phyloP scores from a whole-genome alignment of 106 monocot genomes.

The Alisma plantagoaquatica region DNA sequence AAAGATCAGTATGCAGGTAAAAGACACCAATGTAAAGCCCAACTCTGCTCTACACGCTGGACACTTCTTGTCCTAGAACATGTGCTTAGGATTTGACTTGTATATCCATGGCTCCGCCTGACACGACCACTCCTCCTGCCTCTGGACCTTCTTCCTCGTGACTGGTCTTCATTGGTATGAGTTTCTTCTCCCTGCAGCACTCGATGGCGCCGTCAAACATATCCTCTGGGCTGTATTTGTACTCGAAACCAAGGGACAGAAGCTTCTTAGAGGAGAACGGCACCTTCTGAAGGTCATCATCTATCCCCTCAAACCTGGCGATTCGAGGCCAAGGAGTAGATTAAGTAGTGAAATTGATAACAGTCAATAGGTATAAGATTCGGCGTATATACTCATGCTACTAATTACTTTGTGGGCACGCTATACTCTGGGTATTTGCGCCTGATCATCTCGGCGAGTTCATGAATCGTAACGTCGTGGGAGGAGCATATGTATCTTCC shows the following conservation, averaged over 20 bases:
- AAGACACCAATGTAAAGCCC: too few species aligned
- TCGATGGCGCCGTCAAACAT: constrained; percentile 43
- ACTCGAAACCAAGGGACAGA: constrained; percentile 28
- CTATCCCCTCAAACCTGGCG: constrained; percentile 38
- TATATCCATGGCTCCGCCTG: too few species aligned
- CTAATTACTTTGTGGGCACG: constrained; percentile 45
- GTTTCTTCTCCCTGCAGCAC: constrained; percentile 50
- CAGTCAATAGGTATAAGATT: too few species aligned
- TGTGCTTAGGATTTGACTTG: too few species aligned
- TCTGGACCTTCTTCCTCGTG: too few species aligned
- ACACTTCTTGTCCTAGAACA: too few species aligned
- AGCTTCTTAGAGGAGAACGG: constrained; percentile 45
- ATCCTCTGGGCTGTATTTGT: constrained; percentile 26
- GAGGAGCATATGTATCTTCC: constrained; percentile 80
- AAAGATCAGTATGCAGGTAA: too few species aligned
- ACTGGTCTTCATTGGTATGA: constrained; percentile 18
- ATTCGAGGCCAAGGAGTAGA: too few species aligned
- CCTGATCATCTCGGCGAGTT: constrained; percentile 39
- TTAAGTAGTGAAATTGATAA: too few species aligned
- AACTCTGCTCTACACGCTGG: too few species aligned
- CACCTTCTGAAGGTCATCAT: constrained; percentile 7
- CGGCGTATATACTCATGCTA: too few species aligned
- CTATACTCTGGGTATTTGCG: constrained; percentile 38
- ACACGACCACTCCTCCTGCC: too few species aligned
- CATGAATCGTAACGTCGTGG: constrained; percentile 37